A percentile compares a stretch with the other conserved stretches of the same genome.
These are phyloP conservation scores for Sporobolus alterniflorus DNA, from an alignment of 202 grass and related monocot species.

Conservation along the genomic window DNA sequence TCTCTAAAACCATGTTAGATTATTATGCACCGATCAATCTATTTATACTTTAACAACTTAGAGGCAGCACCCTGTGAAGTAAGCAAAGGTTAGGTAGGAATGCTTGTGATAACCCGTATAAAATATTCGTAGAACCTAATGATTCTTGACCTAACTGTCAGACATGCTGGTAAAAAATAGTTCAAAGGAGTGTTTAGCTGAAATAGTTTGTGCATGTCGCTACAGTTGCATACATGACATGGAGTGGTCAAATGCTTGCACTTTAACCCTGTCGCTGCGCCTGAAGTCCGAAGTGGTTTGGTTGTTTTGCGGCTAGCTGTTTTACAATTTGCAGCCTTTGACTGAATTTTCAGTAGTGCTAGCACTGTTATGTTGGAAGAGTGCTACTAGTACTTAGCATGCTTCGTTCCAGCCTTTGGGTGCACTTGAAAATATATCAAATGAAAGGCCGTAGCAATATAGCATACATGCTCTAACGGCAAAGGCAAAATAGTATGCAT, in stretches of 20 bases:
- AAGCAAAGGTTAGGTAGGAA: slow-evolving; percentile 81
- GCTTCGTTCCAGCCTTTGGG: too few species aligned
- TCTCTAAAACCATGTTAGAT: too few species aligned
- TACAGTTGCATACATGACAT: slow-evolving; percentile 38
- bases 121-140: slow-evolving; percentile 58
- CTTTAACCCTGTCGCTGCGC: slow-evolving; percentile 37
- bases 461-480: not conserved
- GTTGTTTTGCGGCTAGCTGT: slow-evolving; percentile 43
- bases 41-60: too few species aligned
- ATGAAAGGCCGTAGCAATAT: not conserved
- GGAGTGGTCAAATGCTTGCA: slow-evolving; percentile 48
- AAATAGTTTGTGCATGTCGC: slow-evolving; percentile 36
- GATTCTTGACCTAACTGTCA: slow-evolving; percentile 63
- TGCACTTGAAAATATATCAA: slow-evolving; percentile 32
- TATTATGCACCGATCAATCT: too few species aligned
- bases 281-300: slow-evolving; percentile 36
- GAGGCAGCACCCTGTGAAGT: slow-evolving; percentile 88
- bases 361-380: slow-evolving; percentile 15
- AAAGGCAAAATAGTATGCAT: not conserved
- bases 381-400: not conserved
- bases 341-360: slow-evolving; percentile 19
- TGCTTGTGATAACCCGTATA: slow-evolving; percentile 49
- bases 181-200: slow-evolving; percentile 42
- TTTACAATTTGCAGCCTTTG: slow-evolving; percentile 33
- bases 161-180: slow-evolving; percentile 41